Percentiles rank a stretch among this genome's conserved stretches.
Evolutionary conservation across 1,284 basidiomycete genomes (phyloP).

Genomic region (Rhodotorula sp.): DNA sequence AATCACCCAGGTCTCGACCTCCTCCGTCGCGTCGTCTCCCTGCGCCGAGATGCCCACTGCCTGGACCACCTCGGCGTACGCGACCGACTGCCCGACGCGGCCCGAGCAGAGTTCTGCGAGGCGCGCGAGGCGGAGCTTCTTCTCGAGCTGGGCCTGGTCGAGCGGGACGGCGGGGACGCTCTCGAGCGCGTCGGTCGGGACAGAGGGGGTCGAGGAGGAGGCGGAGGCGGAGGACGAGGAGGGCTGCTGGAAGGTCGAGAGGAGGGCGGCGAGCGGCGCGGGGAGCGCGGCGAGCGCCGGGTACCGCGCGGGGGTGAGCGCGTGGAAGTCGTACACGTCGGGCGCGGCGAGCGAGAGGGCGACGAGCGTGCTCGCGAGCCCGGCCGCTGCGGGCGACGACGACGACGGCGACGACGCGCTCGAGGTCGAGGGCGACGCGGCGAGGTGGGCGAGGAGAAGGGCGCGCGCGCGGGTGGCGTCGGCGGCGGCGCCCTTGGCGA

Average conservation of each 20-base stretch:
- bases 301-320: constrained; percentile 57
- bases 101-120: constrained; percentile 76
- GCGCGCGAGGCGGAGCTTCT: constrained; percentile 78
- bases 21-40: constrained; percentile 58
- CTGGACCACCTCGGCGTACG: constrained; percentile 71
- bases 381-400: constrained; percentile 53
- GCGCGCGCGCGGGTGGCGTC: constrained; percentile 58
- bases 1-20: constrained; percentile 90
- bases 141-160: constrained; percentile 57
- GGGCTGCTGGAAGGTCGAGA: constrained; percentile 67
- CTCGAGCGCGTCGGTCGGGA: constrained; percentile 29
- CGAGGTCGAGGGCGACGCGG: constrained; percentile 56
- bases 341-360: constrained; percentile 67
- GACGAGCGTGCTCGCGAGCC: constrained; percentile 49
- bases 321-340: constrained; percentile 73
- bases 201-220: not conserved
- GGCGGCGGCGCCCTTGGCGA: constrained; percentile 54
- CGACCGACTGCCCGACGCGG: constrained; percentile 71
- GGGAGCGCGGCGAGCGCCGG: constrained; percentile 1
- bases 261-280: constrained; percentile 59
- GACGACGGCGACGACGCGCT: constrained; percentile 49
- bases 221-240: constrained; percentile 34
- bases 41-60: constrained; percentile 61
- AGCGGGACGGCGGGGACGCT: constrained; percentile 20
- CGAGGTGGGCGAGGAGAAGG: constrained; percentile 31